Percentiles rank a stretch among this genome's conserved stretches.
Evolutionary conservation across 768 basidiomycete species (phyloP).

Genomic region (Suillus subalutaceus): DNA sequence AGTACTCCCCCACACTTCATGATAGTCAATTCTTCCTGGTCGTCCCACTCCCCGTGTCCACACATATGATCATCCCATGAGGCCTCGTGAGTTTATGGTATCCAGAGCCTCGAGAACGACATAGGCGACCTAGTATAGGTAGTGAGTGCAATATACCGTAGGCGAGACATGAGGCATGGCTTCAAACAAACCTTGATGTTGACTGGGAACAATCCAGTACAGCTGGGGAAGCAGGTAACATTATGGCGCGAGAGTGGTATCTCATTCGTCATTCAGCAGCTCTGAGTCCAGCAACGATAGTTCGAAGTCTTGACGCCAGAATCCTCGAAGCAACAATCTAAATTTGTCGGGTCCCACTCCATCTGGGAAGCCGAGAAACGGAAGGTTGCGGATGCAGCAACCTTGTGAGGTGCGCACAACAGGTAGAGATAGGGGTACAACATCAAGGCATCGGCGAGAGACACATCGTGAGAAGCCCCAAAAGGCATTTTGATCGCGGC

Average conservation of each 20-base stretch:
- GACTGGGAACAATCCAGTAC: background rate
- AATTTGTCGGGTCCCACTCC: background rate
- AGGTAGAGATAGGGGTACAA: constrained; percentile 30
- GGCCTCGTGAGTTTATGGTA: background rate
- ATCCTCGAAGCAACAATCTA: background rate
- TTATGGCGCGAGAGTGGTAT: background rate
- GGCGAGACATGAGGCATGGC: background rate
- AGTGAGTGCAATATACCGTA: background rate
- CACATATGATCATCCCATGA: background rate
- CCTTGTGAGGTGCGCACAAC: constrained; percentile 24
- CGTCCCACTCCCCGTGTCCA: background rate
- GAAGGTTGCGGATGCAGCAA: background rate
- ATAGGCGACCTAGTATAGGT: background rate
- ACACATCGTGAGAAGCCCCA: background rate
- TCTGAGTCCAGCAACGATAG: background rate
- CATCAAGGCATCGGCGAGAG: constrained; percentile 9
- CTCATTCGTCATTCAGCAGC: background rate
- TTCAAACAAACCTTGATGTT: background rate
- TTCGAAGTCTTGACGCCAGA: background rate
- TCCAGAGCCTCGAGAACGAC: background rate
- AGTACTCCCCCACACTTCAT: background rate
- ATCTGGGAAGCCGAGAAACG: background rate
- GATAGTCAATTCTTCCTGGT: background rate
- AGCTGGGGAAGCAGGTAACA: background rate
- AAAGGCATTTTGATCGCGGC: background rate